These are phyloP conservation scores for Sophora flavescens DNA, from an alignment of 306 rosid genomes.

Conservation along the genomic window DNA sequence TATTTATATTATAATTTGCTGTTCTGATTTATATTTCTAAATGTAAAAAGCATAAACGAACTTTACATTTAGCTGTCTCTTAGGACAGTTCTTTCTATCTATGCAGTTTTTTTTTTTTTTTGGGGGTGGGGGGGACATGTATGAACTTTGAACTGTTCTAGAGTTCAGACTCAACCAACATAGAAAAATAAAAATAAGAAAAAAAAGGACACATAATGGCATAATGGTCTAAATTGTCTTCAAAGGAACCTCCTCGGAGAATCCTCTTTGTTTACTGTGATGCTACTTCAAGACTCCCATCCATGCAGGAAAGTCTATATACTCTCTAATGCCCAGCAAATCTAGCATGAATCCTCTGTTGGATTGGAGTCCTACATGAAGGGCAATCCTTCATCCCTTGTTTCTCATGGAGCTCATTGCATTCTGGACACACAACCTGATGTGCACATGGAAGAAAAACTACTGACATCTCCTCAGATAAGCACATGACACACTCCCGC, in stretches of 20 bases:
- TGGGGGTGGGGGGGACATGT: not conserved
- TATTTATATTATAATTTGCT: conserved; percentile 37
- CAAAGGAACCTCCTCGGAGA: conserved; percentile 32
- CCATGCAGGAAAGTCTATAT: conserved; percentile 6
- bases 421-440: conserved; percentile 66
- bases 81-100: conserved; percentile 33
- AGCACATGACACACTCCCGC: conserved; percentile 78
- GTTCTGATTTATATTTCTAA: conserved; percentile 21
- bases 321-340: conserved; percentile 39
- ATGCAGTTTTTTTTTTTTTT: conserved; percentile 16
- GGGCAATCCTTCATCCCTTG: conserved; percentile 81
- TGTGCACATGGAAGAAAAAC: conserved; percentile 78
- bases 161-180: conserved; percentile 4
- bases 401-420: conserved; percentile 75
- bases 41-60: conserved; percentile 21
- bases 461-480: conserved; percentile 70
- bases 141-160: conserved; percentile 25
- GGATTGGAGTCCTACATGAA: conserved; percentile 68
- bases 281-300: conserved; percentile 29
- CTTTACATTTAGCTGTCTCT: conserved; percentile 45
- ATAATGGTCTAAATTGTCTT: conserved; percentile 30
- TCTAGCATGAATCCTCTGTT: conserved; percentile 57
- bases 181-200: too few species aligned
- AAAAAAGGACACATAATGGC: conserved; percentile 6
- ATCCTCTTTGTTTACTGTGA: not conserved